Conservation (phyloP, 352 stramenopile species). For the Blastocystis sp. region DNA sequence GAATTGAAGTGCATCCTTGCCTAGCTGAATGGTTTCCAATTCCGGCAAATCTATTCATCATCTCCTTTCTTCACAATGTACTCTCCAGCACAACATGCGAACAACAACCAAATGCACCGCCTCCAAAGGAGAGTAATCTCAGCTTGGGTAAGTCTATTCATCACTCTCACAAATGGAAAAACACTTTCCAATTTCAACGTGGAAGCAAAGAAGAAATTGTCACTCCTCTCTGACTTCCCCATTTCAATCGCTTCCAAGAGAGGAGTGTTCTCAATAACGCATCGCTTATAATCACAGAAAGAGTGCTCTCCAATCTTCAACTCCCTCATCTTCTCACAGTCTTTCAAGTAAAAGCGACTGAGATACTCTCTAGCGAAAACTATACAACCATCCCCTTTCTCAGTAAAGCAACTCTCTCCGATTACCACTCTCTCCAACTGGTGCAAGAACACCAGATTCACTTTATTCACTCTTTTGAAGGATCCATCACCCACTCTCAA, state of each 20-base stretch:
- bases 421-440: not conserved
- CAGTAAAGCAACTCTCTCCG: too few relatives aligned
- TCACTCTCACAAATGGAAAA: too few relatives aligned
- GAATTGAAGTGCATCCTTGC: not conserved
- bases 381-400: too few relatives aligned
- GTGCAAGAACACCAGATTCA: not conserved
- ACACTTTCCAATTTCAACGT: not conserved
- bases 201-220: not conserved
- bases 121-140: not conserved
- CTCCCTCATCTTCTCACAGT: too few relatives aligned
- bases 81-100: not conserved
- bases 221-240: not conserved
- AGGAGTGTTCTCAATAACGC: not conserved
- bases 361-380: too few relatives aligned
- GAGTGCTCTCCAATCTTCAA: too few relatives aligned
- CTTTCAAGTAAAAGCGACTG: too few relatives aligned
- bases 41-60: not conserved
- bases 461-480: not conserved
- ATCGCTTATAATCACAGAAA: not conserved
- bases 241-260: not conserved
- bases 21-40: not conserved
- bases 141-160: not conserved
- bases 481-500: not conserved
- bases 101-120: not conserved
- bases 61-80: not conserved